Evolutionary conservation across 305 asterid genomes (phyloP), one percentile per base, ranked within the genome.

Genomic region (Solanum hybrid): DNA sequence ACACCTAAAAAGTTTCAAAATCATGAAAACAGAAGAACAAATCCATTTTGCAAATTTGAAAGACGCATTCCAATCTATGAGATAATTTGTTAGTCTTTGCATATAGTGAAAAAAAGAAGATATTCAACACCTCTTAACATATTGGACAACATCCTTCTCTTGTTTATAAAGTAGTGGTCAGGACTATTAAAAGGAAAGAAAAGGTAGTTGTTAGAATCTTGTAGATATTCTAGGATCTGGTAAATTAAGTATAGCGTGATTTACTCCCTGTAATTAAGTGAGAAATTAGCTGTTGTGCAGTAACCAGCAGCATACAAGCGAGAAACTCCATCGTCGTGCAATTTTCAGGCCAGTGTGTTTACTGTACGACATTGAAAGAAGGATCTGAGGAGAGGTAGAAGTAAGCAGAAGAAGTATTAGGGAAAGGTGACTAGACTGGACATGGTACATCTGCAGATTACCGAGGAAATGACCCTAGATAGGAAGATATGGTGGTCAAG

Each of bases 1-100:
- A 93, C 87, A 96, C 98, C 99, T 97, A 90, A 88, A 42, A 40
- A 66, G 17, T 56, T 27, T 16, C 72, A 78, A 56, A 86, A 72
- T 60, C 86, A 88, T 5, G 81, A 88, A 16, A 32, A 87, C 16
- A 29, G 85, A 35, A 32, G 7, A 32, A 51, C 46, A 42, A 85
- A 56, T 31, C 38, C 75, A 85, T 32, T 85, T 85, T 32, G 76
- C 46, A 32, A 51, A 84, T 37, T 84, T 84, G 31, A 36, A 35
- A 35, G 13, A 35, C 3, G 42, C 20, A 78, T n/a, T 22, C 85
- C 42, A 78, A 78, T 36, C 31, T 35, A 36, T 35, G 31, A 35
- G 22, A 35, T 78, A 78, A 78, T 35, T 35, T 78, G 56, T 35
- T 78, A 20, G 56, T 22, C 31, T 36, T 78, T 78, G 31, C 85